A percentile compares a stretch with the other conserved stretches of the same genome.
phyloP scores from a whole-genome alignment of 129 eudicot genomes.

The Heracleum sosnowskyi region DNA sequence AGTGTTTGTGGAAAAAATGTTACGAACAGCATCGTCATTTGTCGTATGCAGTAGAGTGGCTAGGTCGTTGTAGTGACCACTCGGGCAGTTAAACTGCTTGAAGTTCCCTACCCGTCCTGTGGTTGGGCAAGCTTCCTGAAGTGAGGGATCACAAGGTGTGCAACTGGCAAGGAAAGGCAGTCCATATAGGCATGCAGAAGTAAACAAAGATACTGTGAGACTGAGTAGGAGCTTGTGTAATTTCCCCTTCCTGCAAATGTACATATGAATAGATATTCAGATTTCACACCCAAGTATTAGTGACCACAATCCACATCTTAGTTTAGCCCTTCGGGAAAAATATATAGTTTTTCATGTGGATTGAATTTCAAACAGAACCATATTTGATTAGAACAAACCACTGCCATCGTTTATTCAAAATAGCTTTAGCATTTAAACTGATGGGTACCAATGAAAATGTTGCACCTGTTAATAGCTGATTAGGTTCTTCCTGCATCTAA shows the following conservation, averaged over 20 bases:
- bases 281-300: not conserved
- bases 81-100: slow-evolving; percentile 93
- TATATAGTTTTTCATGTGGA: not conserved
- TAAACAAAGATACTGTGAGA: slow-evolving; percentile 63
- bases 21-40: slow-evolving; percentile 77
- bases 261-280: not conserved
- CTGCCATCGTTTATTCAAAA: not conserved
- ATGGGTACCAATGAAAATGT: not conserved
- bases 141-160: slow-evolving; percentile 56
- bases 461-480: not conserved
- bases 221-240: slow-evolving; percentile 60
- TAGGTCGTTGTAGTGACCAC: slow-evolving; percentile 79
- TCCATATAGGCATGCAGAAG: slow-evolving; percentile 80
- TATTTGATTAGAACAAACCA: too few relatives aligned
- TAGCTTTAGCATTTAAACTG: not conserved
- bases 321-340: not conserved
- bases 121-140: slow-evolving; percentile 48
- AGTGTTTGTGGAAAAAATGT: slow-evolving; percentile 72
- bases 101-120: slow-evolving; percentile 63
- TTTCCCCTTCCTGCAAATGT: slow-evolving; percentile 67
- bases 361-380: not conserved
- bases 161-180: slow-evolving; percentile 82
- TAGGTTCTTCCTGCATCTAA: not conserved
- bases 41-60: slow-evolving; percentile 83
- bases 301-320: not conserved